Conservation (phyloP, 2,329 filamentous ascomycete genomes). For the Cladosporium phlei region DNA sequence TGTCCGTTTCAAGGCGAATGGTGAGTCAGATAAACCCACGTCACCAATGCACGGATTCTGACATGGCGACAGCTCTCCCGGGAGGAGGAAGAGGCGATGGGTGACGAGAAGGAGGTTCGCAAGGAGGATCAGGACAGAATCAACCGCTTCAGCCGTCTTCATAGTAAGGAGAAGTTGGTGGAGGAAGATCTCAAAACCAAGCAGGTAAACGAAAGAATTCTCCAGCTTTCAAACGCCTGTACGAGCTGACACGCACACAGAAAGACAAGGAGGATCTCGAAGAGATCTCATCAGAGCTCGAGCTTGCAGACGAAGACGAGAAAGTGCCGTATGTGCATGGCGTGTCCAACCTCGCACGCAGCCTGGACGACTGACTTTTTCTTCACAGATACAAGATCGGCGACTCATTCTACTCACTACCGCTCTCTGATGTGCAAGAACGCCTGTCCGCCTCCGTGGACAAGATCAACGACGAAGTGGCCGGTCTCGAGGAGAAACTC, state of each 20-base stretch:
- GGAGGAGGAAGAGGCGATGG: conserved; percentile 75
- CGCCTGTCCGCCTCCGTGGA: conserved; percentile 69
- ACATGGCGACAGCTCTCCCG: conserved; percentile 66
- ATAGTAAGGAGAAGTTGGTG: conserved; percentile 74
- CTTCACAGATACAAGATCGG: conserved; percentile 82
- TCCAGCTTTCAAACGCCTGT: neutral
- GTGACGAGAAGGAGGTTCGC: conserved; percentile 86
- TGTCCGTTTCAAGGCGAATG: conserved; percentile 42
- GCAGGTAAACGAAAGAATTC: conserved; percentile 53
- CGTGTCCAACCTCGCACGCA: neutral
- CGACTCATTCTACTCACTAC: conserved; percentile 87
- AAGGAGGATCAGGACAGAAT: conserved; percentile 98
- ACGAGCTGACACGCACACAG: conserved; percentile 44
- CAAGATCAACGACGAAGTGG: conserved; percentile 71
- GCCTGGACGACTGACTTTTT: neutral
- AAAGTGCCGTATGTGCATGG: conserved; percentile 68
- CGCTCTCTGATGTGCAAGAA: conserved; percentile 78
- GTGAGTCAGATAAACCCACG: conserved; percentile 26
- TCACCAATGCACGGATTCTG: neutral
- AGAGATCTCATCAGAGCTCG: conserved; percentile 83
- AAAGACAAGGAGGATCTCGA: conserved; percentile 98
- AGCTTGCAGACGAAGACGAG: conserved; percentile 92
- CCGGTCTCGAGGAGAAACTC: conserved; percentile 70
- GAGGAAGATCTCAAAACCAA: conserved; percentile 78
- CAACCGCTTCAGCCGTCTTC: conserved; percentile 92